phyloP scores from a whole-genome alignment of 768 basidiomycete species.

The Gyrodon lividus region DNA sequence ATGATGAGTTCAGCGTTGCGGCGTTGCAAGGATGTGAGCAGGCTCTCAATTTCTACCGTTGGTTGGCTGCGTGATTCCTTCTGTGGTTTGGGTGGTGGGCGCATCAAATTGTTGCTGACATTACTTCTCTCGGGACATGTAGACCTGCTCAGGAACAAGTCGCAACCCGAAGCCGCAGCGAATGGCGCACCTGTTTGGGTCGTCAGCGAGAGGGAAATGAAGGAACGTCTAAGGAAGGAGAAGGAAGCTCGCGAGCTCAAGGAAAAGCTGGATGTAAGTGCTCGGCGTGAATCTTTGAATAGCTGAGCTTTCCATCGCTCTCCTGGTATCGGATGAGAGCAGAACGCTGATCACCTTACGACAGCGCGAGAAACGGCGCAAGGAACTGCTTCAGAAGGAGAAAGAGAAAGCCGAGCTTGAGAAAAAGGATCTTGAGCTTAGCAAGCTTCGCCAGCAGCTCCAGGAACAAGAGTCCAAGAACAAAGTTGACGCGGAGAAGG shows the following conservation, averaged over 20 bases:
- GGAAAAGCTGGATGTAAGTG: constrained; percentile 64
- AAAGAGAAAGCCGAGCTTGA: constrained; percentile 62
- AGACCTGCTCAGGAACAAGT: constrained; percentile 86
- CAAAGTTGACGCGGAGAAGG: constrained; percentile 45
- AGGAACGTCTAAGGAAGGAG: constrained; percentile 70
- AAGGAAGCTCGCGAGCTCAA: constrained; percentile 68
- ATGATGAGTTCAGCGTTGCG: constrained; percentile 86
- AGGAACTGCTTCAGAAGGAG: constrained; percentile 46
- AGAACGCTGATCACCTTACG: constrained; percentile 8
- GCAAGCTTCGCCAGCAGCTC: constrained; percentile 50
- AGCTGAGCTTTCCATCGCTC: constrained; percentile 19
- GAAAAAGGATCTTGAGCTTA: constrained; percentile 60
- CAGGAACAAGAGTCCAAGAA: constrained; percentile 54
- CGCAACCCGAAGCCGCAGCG: constrained; percentile 74
- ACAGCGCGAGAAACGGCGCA: constrained; percentile 45
- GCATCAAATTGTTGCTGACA: constrained; percentile 27
- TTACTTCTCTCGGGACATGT: constrained; percentile 1
- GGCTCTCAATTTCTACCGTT: constrained; percentile 18
- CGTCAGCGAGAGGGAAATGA: constrained; percentile 68
- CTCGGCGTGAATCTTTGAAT: constrained; percentile 17
- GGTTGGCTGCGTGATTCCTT: constrained; percentile 1
- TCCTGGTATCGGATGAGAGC: constrained; percentile 1
- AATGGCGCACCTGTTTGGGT: constrained; percentile 71
- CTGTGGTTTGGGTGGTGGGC: constrained; percentile 16
- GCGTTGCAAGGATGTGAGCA: constrained; percentile 87